These are phyloP conservation scores for Pleurotus cornucopiae DNA, from an alignment of 768 basidiomycete genomes.

Conservation along the genomic window DNA sequence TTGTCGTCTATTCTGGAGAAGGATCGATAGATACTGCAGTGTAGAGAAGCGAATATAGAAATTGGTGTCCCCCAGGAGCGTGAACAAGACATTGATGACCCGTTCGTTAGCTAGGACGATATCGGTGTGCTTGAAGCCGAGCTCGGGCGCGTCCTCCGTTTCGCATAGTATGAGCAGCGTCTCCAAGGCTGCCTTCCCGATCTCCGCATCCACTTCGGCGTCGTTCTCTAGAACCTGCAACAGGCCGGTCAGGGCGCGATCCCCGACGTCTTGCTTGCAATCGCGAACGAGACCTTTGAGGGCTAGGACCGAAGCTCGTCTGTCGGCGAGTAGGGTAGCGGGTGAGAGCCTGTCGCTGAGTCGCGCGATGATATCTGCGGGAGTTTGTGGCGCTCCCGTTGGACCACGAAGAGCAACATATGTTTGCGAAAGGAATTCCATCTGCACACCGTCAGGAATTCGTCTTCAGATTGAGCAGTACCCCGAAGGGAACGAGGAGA, in stretches of 20 bases:
- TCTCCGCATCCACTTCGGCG: slow-evolving; percentile 86
- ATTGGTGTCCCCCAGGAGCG: slow-evolving; percentile 66
- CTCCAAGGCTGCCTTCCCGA: slow-evolving; percentile 89
- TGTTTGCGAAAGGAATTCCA: slow-evolving; percentile 85
- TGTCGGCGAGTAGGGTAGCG: slow-evolving; percentile 84
- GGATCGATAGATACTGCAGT: slow-evolving; percentile 73
- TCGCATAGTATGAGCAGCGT: slow-evolving; percentile 86
- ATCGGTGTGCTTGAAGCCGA: slow-evolving; percentile 86
- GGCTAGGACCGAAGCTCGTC: slow-evolving; percentile 88
- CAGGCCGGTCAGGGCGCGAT: slow-evolving; percentile 70
- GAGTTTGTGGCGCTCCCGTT: slow-evolving; percentile 77
- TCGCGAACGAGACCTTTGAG: slow-evolving; percentile 91
- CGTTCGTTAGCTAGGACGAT: slow-evolving; percentile 67
- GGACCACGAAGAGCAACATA: slow-evolving; percentile 84
- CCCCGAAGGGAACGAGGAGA: no score
- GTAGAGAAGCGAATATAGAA: slow-evolving; percentile 87
- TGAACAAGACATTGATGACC: slow-evolving; percentile 70
- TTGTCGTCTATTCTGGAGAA: slow-evolving; percentile 80
- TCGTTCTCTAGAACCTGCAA: slow-evolving; percentile 82
- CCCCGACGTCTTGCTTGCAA: slow-evolving; percentile 86
- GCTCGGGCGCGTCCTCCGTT: slow-evolving; percentile 57
- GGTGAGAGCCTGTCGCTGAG: slow-evolving; percentile 89
- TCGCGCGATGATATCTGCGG: slow-evolving; percentile 80
- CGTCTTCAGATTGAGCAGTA: no score
- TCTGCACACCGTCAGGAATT: slow-evolving; percentile 20